Percentiles rank a stretch among this genome's conserved stretches.
phyloP scores from a whole-genome alignment of 192 early-diverging fungal species.

The Rhizophlyctis rosea region DNA sequence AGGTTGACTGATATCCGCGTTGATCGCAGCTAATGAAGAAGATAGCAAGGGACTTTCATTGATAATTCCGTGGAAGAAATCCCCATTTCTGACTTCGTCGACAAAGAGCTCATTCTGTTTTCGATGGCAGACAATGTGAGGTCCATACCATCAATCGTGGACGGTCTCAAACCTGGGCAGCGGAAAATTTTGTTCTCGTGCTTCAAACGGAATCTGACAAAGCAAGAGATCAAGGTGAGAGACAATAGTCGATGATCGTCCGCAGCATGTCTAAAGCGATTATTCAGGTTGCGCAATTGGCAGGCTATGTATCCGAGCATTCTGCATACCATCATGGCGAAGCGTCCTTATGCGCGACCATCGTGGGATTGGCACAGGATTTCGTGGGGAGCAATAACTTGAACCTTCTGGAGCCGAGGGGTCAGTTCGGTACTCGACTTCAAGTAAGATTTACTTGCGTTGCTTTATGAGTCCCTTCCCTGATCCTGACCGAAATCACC shows the following conservation, averaged over 20 bases:
- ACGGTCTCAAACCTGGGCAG: constrained; percentile 91
- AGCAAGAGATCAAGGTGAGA: constrained; percentile 68
- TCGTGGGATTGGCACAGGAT: constrained; percentile 82
- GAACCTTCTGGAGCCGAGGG: constrained; percentile 70
- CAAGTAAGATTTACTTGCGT: constrained; percentile 29
- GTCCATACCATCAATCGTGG: constrained; percentile 84
- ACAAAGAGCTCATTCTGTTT: constrained; percentile 82
- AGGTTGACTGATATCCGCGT: neutral
- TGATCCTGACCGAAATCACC: neutral
- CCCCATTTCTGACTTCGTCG: constrained; percentile 79
- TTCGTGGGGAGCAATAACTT: constrained; percentile 91
- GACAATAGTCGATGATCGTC: too few relatives aligned
- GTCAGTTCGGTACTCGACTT: constrained; percentile 84
- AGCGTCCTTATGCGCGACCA: constrained; percentile 67
- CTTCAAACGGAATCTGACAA: constrained; percentile 65
- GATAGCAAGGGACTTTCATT: constrained; percentile 78
- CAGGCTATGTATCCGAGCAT: constrained; percentile 77
- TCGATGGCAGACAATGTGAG: constrained; percentile 85
- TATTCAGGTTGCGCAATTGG: constrained; percentile 74
- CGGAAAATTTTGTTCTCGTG: constrained; percentile 81
- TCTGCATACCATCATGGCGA: constrained; percentile 93
- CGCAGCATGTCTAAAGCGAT: too few relatives aligned
- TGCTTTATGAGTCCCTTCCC: neutral
- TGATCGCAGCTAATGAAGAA: neutral
- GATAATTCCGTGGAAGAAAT: constrained; percentile 72